Conservation (phyloP, 164 flowering plant genomes). For the Liriodendron chinense region DNA sequence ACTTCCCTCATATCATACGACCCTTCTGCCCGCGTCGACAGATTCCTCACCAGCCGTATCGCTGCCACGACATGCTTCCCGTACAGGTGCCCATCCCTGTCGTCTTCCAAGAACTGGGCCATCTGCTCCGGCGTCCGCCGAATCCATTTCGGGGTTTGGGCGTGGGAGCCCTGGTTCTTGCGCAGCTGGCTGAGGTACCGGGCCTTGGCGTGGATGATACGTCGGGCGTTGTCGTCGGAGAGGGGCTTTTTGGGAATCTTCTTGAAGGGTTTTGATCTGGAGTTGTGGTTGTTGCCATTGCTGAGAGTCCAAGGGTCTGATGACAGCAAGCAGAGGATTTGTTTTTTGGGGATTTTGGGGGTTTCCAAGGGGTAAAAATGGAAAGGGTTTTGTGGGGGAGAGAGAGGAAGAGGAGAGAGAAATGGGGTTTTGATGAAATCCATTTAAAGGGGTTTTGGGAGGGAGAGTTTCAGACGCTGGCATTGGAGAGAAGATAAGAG, state of each 20-base stretch:
- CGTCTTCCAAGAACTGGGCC: conserved; percentile 73
- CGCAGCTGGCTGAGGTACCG: conserved; percentile 58
- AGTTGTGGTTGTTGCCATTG: conserved; percentile 43
- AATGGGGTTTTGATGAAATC: conserved; percentile 35
- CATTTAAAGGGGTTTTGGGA: neutral
- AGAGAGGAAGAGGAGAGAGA: conserved; percentile 18
- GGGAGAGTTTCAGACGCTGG: neutral
- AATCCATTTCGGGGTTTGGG: conserved; percentile 78
- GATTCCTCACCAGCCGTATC: conserved; percentile 51
- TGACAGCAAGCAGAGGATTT: conserved; percentile 29
- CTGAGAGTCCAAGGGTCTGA: conserved; percentile 82
- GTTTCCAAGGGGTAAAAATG: conserved; percentile 2
- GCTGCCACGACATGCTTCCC: conserved; percentile 94
- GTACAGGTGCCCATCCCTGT: conserved; percentile 74
- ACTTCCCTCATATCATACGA: conserved; percentile 70
- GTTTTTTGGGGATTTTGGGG: conserved; percentile 14
- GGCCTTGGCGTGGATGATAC: conserved; percentile 74
- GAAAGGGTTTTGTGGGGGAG: conserved; percentile 11
- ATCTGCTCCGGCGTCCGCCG: conserved; percentile 87
- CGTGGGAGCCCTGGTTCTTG: conserved; percentile 66
- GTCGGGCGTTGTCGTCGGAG: conserved; percentile 86
- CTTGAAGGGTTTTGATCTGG: conserved; percentile 44
- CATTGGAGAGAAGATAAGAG: neutral
- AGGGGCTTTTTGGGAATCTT: conserved; percentile 60
- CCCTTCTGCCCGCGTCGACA: conserved; percentile 47